Evolutionary conservation across 257 asterid species (phyloP).

Genomic region (Nicotiana obtusifolia): DNA sequence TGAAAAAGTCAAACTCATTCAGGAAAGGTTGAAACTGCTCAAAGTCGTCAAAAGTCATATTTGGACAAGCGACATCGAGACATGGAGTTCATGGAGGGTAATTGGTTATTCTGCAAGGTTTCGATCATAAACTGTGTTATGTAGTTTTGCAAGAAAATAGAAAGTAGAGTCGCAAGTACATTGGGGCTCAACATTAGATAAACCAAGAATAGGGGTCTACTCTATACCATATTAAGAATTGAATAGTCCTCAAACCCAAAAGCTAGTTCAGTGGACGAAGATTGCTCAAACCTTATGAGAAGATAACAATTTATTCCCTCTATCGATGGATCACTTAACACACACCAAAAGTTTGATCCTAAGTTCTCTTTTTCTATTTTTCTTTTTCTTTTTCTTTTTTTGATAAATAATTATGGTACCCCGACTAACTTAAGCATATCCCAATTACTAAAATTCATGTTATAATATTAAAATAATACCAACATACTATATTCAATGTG

Average conservation of each 20-base stretch:
- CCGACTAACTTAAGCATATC: neutral
- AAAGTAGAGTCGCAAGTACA: too few species aligned
- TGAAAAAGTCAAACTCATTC: too few species aligned
- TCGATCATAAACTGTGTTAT: too few species aligned
- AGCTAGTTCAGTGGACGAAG: neutral
- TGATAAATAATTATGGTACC: neutral
- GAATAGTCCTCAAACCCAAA: neutral
- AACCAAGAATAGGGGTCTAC: neutral
- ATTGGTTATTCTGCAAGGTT: too few species aligned
- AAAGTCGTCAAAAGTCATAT: too few species aligned
- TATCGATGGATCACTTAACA: neutral
- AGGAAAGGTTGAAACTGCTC: too few species aligned
- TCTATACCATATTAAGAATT: neutral
- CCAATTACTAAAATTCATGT: neutral
- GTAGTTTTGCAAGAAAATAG: too few species aligned
- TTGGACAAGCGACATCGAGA: too few species aligned
- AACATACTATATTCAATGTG: neutral
- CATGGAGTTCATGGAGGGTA: too few species aligned
- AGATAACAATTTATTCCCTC: neutral
- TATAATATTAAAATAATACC: neutral
- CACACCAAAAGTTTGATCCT: neutral
- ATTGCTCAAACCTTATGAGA: neutral
- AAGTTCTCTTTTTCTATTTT: neutral
- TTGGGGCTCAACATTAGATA: neutral
- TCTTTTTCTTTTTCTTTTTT: neutral